Conservation (phyloP, 768 basidiomycete species). For the Kwoniella sp. region DNA sequence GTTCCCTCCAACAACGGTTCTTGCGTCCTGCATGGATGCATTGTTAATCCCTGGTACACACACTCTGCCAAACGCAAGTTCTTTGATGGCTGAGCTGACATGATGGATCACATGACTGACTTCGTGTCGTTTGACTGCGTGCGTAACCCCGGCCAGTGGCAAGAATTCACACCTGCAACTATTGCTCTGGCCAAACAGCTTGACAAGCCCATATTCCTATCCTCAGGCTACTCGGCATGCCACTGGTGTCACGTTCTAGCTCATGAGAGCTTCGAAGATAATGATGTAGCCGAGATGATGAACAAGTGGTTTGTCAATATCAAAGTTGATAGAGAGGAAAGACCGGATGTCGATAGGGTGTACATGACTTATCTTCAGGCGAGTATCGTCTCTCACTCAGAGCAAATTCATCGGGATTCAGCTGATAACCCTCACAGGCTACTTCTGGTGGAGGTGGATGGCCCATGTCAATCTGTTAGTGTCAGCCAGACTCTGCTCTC, state of each 20-base stretch:
- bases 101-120: too few species aligned
- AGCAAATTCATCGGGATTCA: not conserved
- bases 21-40: too few species aligned
- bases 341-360: slow-evolving; percentile 59
- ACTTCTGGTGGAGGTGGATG: slow-evolving; percentile 51
- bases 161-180: slow-evolving; percentile 47
- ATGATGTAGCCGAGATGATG: slow-evolving; percentile 57
- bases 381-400: not conserved
- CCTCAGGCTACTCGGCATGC: slow-evolving; percentile 59
- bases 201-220: slow-evolving; percentile 56
- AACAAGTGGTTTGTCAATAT: slow-evolving; percentile 58
- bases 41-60: too few species aligned
- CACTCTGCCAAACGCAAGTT: too few species aligned
- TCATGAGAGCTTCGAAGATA: slow-evolving; percentile 58
- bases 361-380: slow-evolving; percentile 59
- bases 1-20: too few species aligned
- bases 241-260: slow-evolving; percentile 56
- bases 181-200: slow-evolving; percentile 38
- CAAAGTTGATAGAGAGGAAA: slow-evolving; percentile 58
- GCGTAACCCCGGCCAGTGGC: slow-evolving; percentile 34
- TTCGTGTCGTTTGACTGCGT: not conserved
- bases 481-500: not conserved
- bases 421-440: slow-evolving; percentile 27
- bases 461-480: slow-evolving; percentile 52
- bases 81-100: too few species aligned